phyloP scores from a whole-genome alignment of 1,284 basidiomycete genomes.

The Xerocomus minutiporus region DNA sequence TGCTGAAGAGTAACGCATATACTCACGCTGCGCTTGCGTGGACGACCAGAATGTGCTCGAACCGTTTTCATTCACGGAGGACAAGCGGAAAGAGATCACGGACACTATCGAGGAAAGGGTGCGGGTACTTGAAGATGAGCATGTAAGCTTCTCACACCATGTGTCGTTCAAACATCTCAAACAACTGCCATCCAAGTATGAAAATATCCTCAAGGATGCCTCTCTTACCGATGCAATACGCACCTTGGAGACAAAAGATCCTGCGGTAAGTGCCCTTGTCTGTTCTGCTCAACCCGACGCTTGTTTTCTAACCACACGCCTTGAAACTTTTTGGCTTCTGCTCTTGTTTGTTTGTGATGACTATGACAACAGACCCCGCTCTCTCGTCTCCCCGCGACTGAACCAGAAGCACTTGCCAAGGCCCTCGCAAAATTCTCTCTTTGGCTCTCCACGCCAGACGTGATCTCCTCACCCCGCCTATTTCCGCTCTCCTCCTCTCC shows the following conservation, averaged over 20 bases:
- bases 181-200: slow-evolving; percentile 47
- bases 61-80: slow-evolving; percentile 66
- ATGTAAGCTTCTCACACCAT: slow-evolving; percentile 50
- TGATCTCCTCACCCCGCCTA: slow-evolving; percentile 77
- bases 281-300: too few species aligned
- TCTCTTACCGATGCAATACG: slow-evolving; percentile 66
- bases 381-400: slow-evolving; percentile 56
- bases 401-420: slow-evolving; percentile 50
- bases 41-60: slow-evolving; percentile 62
- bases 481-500: slow-evolving; percentile 65
- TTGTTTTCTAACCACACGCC: too few species aligned
- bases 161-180: background rate
- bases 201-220: slow-evolving; percentile 66
- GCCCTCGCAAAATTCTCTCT: slow-evolving; percentile 57
- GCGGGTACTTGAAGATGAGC: slow-evolving; percentile 68
- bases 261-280: slow-evolving; percentile 43
- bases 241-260: slow-evolving; percentile 51
- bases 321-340: background rate
- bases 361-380: slow-evolving; percentile 56
- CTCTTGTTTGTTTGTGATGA: background rate
- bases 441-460: slow-evolving; percentile 65
- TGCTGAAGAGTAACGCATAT: background rate
- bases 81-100: slow-evolving; percentile 49
- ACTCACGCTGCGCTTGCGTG: background rate
- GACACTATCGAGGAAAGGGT: slow-evolving; percentile 48